phyloP scores from a whole-genome alignment of 176 grass and related monocot species.

The Carex scoparia region DNA sequence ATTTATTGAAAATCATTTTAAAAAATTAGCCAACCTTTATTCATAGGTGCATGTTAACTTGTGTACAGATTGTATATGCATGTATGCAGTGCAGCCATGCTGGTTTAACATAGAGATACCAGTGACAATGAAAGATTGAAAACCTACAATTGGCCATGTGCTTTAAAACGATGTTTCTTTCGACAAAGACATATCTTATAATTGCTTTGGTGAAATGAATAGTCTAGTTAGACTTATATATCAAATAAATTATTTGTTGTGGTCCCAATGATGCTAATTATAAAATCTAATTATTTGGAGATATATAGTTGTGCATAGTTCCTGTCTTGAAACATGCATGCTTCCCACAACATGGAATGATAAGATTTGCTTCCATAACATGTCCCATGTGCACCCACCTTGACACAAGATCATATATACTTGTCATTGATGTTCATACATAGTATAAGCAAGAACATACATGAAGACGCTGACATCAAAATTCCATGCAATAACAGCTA shows the following conservation, averaged over 20 bases:
- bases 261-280: not conserved
- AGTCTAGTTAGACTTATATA: not conserved
- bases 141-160: not conserved
- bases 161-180: not conserved
- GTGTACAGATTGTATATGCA: not conserved
- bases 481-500: not conserved
- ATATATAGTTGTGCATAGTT: not conserved
- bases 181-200: not conserved
- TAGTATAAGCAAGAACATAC: not conserved
- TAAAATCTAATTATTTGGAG: not conserved
- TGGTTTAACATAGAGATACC: not conserved
- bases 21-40: not conserved
- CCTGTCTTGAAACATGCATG: not conserved
- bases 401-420: not conserved
- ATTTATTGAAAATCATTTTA: no score
- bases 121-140: not conserved
- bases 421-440: not conserved
- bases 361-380: not conserved
- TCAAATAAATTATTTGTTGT: not conserved
- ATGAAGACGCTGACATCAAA: not conserved
- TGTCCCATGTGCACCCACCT: not conserved
- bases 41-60: not conserved
- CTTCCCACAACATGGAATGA: not conserved
- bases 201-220: not conserved
- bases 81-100: not conserved